Evolutionary conservation across 2,329 filamentous ascomycete species (phyloP).

Genomic region (Aureobasidium sp.): DNA sequence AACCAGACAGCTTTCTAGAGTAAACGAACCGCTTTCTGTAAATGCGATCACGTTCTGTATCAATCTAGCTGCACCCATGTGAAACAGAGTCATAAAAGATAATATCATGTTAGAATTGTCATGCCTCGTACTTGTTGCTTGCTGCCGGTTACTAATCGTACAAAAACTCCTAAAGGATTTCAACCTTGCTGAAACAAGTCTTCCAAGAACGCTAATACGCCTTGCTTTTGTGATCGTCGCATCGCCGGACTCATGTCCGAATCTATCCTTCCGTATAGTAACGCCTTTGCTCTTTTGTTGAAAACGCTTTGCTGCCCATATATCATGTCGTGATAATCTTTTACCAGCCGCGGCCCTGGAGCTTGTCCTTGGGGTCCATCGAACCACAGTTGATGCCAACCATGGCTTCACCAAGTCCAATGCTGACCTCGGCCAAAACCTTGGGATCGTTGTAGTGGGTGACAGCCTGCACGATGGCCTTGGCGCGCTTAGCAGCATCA

Average conservation of each 20-base stretch:
- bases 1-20: not conserved
- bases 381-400: constrained; percentile 82
- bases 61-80: not conserved
- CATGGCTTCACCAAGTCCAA: constrained; percentile 94
- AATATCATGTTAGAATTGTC: not conserved
- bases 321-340: not conserved
- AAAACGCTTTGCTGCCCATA: not conserved
- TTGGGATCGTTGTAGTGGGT: constrained; percentile 84
- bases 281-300: constrained; percentile 1
- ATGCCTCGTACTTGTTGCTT: not conserved
- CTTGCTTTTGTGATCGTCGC: constrained; percentile 2
- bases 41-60: not conserved
- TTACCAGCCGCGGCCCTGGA: constrained; percentile 82
- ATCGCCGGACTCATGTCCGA: not conserved
- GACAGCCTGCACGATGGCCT: constrained; percentile 89
- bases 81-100: not conserved
- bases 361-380: constrained; percentile 72
- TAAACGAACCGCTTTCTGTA: not conserved
- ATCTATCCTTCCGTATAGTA: not conserved
- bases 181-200: not conserved
- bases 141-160: not conserved
- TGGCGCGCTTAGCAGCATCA: constrained; percentile 80
- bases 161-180: not conserved
- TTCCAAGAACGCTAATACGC: constrained; percentile 12
- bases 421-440: constrained; percentile 78